phyloP scores from a whole-genome alignment of 768 basidiomycete genomes.

The Lepiota brunneoincarnata region DNA sequence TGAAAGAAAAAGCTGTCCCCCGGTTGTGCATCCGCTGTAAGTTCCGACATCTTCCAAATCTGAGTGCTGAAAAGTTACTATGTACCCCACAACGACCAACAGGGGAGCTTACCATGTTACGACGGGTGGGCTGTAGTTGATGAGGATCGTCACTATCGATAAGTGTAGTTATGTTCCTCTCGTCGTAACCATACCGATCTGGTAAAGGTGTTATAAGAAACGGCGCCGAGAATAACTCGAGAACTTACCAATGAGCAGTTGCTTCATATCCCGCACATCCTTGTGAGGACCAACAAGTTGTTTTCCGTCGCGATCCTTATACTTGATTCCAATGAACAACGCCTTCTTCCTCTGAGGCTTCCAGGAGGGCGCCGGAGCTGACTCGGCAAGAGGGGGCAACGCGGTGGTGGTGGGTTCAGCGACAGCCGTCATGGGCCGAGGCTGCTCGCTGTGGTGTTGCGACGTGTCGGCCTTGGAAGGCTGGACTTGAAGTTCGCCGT shows the following conservation, averaged over 20 bases:
- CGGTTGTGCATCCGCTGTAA: slow-evolving; percentile 40
- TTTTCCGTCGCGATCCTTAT: slow-evolving; percentile 18
- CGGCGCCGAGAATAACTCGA: neutral
- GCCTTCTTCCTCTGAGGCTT: slow-evolving; percentile 27
- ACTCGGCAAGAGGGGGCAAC: too few relatives aligned
- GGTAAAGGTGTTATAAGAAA: neutral
- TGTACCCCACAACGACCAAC: neutral
- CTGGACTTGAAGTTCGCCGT: neutral
- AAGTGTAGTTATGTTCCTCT: slow-evolving; percentile 39
- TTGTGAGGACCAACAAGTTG: slow-evolving; percentile 32
- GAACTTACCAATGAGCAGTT: slow-evolving; percentile 34
- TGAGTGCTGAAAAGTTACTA: slow-evolving; percentile 18
- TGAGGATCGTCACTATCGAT: slow-evolving; percentile 33
- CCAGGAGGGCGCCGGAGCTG: too few relatives aligned
- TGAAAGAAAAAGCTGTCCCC: slow-evolving; percentile 59
- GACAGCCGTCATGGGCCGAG: too few relatives aligned
- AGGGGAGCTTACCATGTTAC: slow-evolving; percentile 39
- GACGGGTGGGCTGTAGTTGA: slow-evolving; percentile 36
- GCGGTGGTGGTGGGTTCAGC: too few relatives aligned
- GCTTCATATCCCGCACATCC: slow-evolving; percentile 32
- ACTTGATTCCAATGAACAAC: slow-evolving; percentile 35
- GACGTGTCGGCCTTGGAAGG: too few relatives aligned
- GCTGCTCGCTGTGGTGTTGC: too few relatives aligned
- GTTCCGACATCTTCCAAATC: slow-evolving; percentile 38
- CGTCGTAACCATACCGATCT: slow-evolving; percentile 33